phyloP scores from a whole-genome alignment of 116 monocot genomes.

The Cymodocea nodosa region DNA sequence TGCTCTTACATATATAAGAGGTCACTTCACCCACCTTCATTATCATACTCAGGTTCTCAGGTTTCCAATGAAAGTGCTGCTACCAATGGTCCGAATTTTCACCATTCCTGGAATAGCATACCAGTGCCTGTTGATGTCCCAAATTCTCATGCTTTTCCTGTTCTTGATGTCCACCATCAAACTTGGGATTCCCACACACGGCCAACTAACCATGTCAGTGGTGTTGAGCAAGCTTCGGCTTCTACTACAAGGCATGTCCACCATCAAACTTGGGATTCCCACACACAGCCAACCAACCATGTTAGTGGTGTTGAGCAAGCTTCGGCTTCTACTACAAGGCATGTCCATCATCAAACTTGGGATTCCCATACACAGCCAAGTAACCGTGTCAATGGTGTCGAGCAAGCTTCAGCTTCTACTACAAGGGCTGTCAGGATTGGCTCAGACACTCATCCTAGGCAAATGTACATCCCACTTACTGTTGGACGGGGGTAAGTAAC shows the following conservation, averaged over 20 bases:
- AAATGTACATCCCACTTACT: conserved; percentile 13
- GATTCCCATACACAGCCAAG: conserved; percentile 19
- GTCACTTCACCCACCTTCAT: conserved; percentile 35
- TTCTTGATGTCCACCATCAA: conserved; percentile 24
- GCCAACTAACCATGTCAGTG: conserved; percentile 8
- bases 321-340: conserved; percentile 9
- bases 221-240: conserved; percentile 12
- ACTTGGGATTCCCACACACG: conserved; percentile 24
- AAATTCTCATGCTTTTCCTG: conserved; percentile 16
- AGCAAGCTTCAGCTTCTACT: conserved; percentile 8
- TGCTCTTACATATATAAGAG: conserved; percentile 27
- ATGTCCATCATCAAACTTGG: conserved; percentile 27
- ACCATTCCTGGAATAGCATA: conserved; percentile 33
- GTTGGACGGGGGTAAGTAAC: conserved; percentile 20
- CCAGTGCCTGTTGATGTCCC: conserved; percentile 19
- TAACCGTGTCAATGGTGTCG: conserved; percentile 11
- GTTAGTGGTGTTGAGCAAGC: conserved; percentile 14
- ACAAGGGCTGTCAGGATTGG: conserved; percentile 15
- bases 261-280: conserved; percentile 29
- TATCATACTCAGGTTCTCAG: conserved; percentile 28
- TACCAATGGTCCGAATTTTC: conserved; percentile 23
- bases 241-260: conserved; percentile 19
- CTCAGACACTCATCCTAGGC: conserved; percentile 20
- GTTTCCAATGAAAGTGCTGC: conserved; percentile 14
- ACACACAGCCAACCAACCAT: conserved; percentile 10